Conservation (phyloP, 2,329 filamentous ascomycete genomes). For the Cytospora piceicola region DNA sequence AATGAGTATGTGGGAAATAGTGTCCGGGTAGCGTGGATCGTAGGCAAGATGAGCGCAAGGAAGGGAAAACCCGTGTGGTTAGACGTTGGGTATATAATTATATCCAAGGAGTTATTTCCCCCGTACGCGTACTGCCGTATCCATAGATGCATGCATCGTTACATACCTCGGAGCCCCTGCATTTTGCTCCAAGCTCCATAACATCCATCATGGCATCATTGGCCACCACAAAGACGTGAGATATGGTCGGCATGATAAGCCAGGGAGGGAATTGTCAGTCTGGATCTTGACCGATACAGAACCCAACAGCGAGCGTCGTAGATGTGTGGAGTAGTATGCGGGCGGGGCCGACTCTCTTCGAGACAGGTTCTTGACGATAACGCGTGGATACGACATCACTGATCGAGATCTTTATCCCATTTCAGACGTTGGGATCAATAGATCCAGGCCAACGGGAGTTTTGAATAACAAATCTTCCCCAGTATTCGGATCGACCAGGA, state of each 20-base stretch:
- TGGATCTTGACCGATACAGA: constrained; percentile 9
- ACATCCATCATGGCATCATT: constrained; percentile 16
- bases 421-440: background rate
- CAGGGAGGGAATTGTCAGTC: constrained; percentile 2
- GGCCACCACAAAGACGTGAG: constrained; percentile 5
- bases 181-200: constrained; percentile 4
- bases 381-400: background rate
- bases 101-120: background rate
- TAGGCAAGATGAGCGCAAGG: background rate
- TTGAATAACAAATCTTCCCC: background rate
- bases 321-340: constrained; percentile 3
- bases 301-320: constrained; percentile 9
- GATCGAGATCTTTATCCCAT: background rate
- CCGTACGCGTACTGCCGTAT: background rate
- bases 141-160: background rate
- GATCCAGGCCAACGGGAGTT: background rate
- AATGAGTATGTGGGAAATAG: background rate
- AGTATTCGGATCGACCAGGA: background rate
- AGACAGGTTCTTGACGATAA: background rate
- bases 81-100: background rate
- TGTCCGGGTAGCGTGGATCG: background rate
- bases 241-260: constrained; percentile 16
- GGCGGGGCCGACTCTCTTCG: background rate
- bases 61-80: background rate
- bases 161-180: constrained; percentile 4